A percentile compares a stretch with the other conserved stretches of the same genome.
These are phyloP conservation scores for Globisporangium recalcitrans DNA, from an alignment of 352 stramenopile genomes.

Conservation along the genomic window DNA sequence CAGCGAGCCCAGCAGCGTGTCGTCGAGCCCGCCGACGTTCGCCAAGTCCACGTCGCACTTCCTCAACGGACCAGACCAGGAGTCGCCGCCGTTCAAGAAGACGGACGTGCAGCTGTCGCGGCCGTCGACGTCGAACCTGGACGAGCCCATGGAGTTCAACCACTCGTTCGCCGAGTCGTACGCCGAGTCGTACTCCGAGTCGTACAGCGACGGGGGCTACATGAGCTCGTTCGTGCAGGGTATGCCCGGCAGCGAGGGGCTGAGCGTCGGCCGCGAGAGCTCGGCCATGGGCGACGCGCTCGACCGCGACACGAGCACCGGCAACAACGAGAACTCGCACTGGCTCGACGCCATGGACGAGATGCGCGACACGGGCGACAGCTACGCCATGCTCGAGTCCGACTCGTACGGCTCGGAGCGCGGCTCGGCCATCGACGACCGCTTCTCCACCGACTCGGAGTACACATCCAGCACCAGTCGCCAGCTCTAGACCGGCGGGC, in stretches of 20 bases:
- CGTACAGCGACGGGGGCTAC: slow-evolving; percentile 36
- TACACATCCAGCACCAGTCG: slow-evolving; percentile 8
- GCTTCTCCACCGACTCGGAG: slow-evolving; percentile 75
- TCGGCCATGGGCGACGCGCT: slow-evolving; percentile 18
- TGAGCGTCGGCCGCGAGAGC: slow-evolving; percentile 13
- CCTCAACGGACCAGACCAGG: slow-evolving; percentile 14
- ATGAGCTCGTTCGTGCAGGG: slow-evolving; percentile 44
- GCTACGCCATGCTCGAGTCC: slow-evolving; percentile 79
- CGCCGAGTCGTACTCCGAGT: slow-evolving; percentile 47
- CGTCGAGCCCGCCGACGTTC: slow-evolving; percentile 7
- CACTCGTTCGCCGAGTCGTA: slow-evolving; percentile 52
- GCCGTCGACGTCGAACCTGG: slow-evolving; percentile 42
- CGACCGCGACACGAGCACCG: slow-evolving; percentile 12
- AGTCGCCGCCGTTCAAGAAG: slow-evolving; percentile 34
- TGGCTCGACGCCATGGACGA: slow-evolving; percentile 60
- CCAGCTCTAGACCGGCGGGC: not conserved
- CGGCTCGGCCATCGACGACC: slow-evolving; percentile 53
- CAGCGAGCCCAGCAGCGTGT: not conserved
- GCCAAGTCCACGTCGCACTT: slow-evolving; percentile 11
- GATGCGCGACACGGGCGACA: slow-evolving; percentile 79
- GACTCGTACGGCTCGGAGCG: slow-evolving; percentile 55
- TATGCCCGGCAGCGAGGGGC: slow-evolving; percentile 28
- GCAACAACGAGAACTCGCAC: slow-evolving; percentile 28
- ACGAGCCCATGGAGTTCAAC: slow-evolving; percentile 53
- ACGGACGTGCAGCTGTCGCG: slow-evolving; percentile 34